Evolutionary conservation across 352 stramenopile genomes (phyloP).

Genomic region (Globisporangium parvum): DNA sequence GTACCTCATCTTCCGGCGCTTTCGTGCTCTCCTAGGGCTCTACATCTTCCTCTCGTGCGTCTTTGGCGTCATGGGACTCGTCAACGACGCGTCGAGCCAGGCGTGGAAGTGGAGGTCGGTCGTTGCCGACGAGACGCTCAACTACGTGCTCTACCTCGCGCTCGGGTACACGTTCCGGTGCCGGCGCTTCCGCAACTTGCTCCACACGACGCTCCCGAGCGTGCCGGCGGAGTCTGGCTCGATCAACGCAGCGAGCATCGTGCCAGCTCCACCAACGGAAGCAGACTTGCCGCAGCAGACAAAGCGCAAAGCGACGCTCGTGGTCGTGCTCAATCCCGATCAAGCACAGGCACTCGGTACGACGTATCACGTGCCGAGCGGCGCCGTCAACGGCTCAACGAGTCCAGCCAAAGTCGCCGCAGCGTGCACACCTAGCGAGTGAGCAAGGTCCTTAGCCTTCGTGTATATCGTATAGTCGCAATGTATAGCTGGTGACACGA

Average conservation of each 20-base stretch:
- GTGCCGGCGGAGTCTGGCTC: neutral
- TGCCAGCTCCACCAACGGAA: neutral
- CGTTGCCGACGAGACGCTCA: conserved; percentile 33
- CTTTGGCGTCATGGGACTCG: conserved; percentile 32
- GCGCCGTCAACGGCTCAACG: neutral
- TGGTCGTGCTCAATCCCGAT: conserved; percentile 39
- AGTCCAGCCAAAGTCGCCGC: neutral
- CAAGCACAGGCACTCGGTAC: conserved; percentile 30
- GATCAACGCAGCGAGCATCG: neutral
- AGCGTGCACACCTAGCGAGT: neutral
- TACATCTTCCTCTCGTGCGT: conserved; percentile 56
- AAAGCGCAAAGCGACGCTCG: conserved; percentile 16
- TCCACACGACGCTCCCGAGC: conserved; percentile 15
- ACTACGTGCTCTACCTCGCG: conserved; percentile 29
- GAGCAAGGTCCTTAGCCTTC: no score
- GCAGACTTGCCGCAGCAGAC: neutral
- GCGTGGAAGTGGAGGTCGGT: conserved; percentile 29
- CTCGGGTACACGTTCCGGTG: conserved; percentile 60
- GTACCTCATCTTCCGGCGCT: conserved; percentile 54
- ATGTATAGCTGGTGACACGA: no score
- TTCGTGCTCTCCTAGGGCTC: conserved; percentile 33
- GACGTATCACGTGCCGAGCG: conserved; percentile 4
- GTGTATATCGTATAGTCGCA: no score
- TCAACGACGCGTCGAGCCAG: conserved; percentile 29
- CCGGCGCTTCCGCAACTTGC: conserved; percentile 43